A percentile compares a stretch with the other conserved stretches of the same genome.
Conservation (phyloP, 2,329 filamentous ascomycete species). For the Xylariaceae sp. region DNA sequence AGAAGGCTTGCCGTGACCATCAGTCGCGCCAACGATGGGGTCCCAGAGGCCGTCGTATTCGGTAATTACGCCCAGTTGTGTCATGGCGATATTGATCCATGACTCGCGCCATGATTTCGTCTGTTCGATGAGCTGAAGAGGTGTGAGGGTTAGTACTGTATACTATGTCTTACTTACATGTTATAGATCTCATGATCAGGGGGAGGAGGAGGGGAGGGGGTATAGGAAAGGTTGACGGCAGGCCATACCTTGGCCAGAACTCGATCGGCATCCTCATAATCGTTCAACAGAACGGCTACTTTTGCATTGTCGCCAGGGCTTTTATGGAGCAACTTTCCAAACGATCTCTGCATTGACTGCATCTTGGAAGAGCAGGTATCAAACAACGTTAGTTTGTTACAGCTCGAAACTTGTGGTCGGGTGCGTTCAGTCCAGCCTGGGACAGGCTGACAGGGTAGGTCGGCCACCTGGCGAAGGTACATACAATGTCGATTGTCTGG, state of each 20-base stretch:
- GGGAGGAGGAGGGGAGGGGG: too few species aligned
- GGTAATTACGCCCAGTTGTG: constrained; percentile 67
- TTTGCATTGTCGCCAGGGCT: constrained; percentile 75
- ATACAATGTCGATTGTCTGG: not conserved
- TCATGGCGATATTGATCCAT: constrained; percentile 72
- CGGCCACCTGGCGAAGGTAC: not conserved
- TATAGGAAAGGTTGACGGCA: constrained; percentile 5
- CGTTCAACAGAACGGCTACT: constrained; percentile 72
- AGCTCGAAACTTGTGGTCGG: not conserved
- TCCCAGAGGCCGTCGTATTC: constrained; percentile 76
- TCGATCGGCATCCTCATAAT: constrained; percentile 79
- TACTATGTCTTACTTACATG: not conserved
- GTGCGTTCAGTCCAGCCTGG: not conserved
- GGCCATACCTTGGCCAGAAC: constrained; percentile 68
- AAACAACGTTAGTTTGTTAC: constrained; percentile 1
- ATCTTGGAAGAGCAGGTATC: constrained; percentile 47
- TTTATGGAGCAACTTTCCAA: constrained; percentile 70
- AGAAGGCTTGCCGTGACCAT: constrained; percentile 57
- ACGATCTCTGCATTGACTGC: constrained; percentile 74
- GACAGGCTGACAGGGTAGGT: too few species aligned
- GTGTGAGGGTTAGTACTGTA: not conserved
- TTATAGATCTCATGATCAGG: not conserved
- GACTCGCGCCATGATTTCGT: constrained; percentile 77
- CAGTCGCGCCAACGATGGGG: constrained; percentile 69
- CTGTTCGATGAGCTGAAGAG: constrained; percentile 69